These are phyloP conservation scores for Trichosporon sp. DNA, from an alignment of 1,284 basidiomycete species.

Conservation along the genomic window DNA sequence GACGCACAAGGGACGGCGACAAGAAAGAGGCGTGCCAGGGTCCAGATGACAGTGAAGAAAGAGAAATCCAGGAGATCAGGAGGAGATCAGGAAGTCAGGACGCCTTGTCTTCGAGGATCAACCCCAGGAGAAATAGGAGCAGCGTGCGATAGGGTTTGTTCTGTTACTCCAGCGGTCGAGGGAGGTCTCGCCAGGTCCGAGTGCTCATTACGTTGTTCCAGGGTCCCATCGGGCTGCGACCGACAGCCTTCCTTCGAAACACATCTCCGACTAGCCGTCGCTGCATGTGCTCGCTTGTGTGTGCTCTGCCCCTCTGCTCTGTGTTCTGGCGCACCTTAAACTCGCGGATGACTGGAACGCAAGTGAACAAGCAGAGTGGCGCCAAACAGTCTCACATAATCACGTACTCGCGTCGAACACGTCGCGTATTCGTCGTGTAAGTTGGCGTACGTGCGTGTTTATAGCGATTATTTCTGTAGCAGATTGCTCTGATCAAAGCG, in stretches of 20 bases:
- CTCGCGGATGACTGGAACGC: background rate
- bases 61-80: slow-evolving; percentile 13
- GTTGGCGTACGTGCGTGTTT: background rate
- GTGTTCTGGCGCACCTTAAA: background rate
- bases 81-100: background rate
- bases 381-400: background rate
- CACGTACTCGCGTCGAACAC: background rate
- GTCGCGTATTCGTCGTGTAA: background rate
- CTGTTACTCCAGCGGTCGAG: slow-evolving; percentile 10
- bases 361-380: slow-evolving; percentile 2
- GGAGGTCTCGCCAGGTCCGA: background rate
- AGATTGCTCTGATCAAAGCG: background rate
- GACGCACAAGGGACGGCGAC: background rate
- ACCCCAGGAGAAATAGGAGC: background rate
- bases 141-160: background rate
- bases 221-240: background rate
- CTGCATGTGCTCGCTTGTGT: no score
- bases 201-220: slow-evolving; percentile 8
- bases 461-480: background rate
- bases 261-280: background rate
- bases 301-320: background rate
- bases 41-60: background rate
- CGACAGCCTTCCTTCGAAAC: slow-evolving; percentile 6
- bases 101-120: background rate
- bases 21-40: background rate